Evolutionary conservation across 768 basidiomycete genomes (phyloP).

Genomic region (Boletus rufocinnamomeus): DNA sequence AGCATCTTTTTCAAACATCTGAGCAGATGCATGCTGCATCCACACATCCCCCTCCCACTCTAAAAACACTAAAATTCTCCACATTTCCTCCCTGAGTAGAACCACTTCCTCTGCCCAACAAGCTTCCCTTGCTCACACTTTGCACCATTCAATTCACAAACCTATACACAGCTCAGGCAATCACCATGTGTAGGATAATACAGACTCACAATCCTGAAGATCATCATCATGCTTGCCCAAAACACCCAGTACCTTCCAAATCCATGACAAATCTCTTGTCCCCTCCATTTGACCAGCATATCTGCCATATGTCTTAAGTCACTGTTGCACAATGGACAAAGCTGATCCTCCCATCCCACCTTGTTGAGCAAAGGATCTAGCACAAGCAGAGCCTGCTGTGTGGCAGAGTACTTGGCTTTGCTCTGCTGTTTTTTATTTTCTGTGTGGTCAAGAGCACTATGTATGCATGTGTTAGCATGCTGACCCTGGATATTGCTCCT

Average conservation of each 20-base stretch:
- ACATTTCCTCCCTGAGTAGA: not conserved
- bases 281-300: not conserved
- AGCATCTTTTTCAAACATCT: not conserved
- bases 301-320: not conserved
- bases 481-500: not conserved
- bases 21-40: not conserved
- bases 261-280: not conserved
- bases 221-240: not conserved
- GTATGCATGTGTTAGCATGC: not conserved
- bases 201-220: not conserved
- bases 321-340: not conserved
- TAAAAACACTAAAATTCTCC: not conserved
- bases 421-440: not conserved
- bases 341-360: not conserved
- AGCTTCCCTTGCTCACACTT: conserved; percentile 42
- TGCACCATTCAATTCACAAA: not conserved
- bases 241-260: not conserved
- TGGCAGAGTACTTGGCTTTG: not conserved
- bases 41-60: not conserved
- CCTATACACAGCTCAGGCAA: not conserved
- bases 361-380: not conserved
- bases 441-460: not conserved
- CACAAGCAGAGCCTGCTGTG: not conserved
- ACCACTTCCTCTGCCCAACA: not conserved
- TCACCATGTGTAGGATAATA: too few relatives aligned